Evolutionary conservation across 1,139 yeast species (phyloP), one percentile per base, ranked within the genome.

Genomic region (Suhomyces chickasaworum): DNA sequence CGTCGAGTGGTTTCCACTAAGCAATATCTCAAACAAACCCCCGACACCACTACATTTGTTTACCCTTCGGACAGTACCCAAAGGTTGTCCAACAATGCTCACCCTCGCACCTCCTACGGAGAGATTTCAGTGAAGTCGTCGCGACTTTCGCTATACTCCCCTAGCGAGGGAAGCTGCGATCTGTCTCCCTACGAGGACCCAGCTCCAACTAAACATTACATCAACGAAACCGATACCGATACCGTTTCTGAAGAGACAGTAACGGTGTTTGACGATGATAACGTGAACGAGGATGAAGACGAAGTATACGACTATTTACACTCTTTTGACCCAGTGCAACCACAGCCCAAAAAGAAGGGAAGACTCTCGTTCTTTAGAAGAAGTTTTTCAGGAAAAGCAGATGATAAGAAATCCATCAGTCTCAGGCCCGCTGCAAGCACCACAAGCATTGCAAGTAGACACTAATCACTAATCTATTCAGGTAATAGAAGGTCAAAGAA

Each of bases 291-390:
- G 22, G 48, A 46, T n/a, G 52, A 43, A 12, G 61, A 56, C 39
- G 56, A 54, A 21, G 45, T 52, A 2, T 57, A 42, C 39, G 52
- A 46, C 18, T 45, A 51, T 31, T 44, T 58, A 37, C 54, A 56
- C 42, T 38, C 59, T 5, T 58, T 58, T 37, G 53, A 44, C n/a
- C 46, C 46, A 13, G 37, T 25, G 12, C 25, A 15, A n/a, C 7
- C 38, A 29, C 44, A 45, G 21, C 16, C 25, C 37, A 37, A 43
- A 23, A 46, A 46, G 18, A 46, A 43, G 38, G 39, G 47, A 6
- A 40, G 43, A 15, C 43, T 46, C 15, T 43, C 49, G 21, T 46
- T 46, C 13, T 43, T 46, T 31, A 43, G 40, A 21, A 43, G 46
- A 34, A 42, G 48, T 16, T 18, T 44, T 3, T 16, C 37, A 9